Base-by-base conservation (phyloP, 768 basidiomycete species). In the Leccinum uliginosum region DNA sequence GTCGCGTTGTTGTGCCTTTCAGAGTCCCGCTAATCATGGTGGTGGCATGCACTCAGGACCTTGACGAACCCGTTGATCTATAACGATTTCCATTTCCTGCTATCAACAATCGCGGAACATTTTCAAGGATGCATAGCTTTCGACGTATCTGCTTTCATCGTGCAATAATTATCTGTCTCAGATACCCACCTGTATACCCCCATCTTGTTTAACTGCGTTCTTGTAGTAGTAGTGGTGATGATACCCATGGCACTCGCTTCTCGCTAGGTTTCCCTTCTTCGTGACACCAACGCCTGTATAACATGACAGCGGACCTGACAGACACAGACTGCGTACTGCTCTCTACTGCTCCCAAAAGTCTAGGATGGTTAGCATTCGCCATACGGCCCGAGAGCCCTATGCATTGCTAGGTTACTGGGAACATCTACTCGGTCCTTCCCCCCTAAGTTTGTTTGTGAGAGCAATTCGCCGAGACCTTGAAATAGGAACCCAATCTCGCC, bases 51-150 rank as follows among this genome's bases (percentile, higher is more conserved):
- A 10, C 23, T 21, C 24, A 68, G 67, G 55, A 68, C 40, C 66
- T 68, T 6, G 57, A 67, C 24, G 67, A 68, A 21, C 35, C 34
- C 0, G 45, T 68, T 54, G 61, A 68, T 30, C 54, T 68, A n/a
- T 68, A 44, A 63, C 24, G 3, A 6, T 27, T 4, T 7, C 49
- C n/a, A 6, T 27, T 4, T 29, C 32, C 51, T 23, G 23, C 12
- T 21, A 3, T 23, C 34, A n/a, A 24, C 3, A 14, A n/a, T 24
- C 17, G 5, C 35, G 1, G 15, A 27, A 35, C 0, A 2, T 40
- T 32, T 50, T 51, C 17, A 7, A 38, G 24, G 26, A 55, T 35
- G 34, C 14, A 45, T 47, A 45, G 45, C 45, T 51, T 45, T 51
- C 24, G 4, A 21, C 23, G 19, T n/a, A 8, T 44, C 21, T 19